These are phyloP conservation scores for Syzygium syzygioides DNA, from an alignment of 441 rosid genomes.

Conservation along the genomic window DNA sequence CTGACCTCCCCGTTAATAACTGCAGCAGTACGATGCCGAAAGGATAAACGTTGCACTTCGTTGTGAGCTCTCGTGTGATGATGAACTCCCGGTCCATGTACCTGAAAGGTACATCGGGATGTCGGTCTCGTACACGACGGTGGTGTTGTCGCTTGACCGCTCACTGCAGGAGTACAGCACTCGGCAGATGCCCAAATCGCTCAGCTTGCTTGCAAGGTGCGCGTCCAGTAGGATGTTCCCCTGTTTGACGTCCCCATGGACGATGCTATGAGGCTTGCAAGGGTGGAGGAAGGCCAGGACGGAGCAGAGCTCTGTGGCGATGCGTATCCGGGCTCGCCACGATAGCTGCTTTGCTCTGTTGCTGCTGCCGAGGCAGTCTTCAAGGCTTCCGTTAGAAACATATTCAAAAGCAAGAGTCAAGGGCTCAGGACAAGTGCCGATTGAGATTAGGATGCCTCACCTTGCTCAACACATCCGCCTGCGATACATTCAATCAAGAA, in stretches of 20 bases:
- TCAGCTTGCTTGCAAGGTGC: slow-evolving; percentile 63
- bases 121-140: slow-evolving; percentile 37
- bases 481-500: slow-evolving; percentile 14
- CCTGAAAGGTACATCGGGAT: slow-evolving; percentile 27
- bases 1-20: slow-evolving; percentile 67
- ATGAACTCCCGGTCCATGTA: slow-evolving; percentile 87
- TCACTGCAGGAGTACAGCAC: slow-evolving; percentile 21
- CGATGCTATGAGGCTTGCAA: slow-evolving; percentile 57
- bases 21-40: slow-evolving; percentile 75
- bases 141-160: slow-evolving; percentile 24
- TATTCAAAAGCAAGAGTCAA: slow-evolving; percentile 84
- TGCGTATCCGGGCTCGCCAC: slow-evolving; percentile 71
- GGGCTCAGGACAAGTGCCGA: slow-evolving; percentile 86
- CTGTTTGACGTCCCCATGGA: slow-evolving; percentile 89
- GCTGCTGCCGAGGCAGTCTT: slow-evolving; percentile 74
- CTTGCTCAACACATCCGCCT: slow-evolving; percentile 83
- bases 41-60: slow-evolving; percentile 79
- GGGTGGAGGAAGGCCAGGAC: slow-evolving; percentile 90
- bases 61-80: slow-evolving; percentile 66
- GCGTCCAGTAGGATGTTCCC: slow-evolving; percentile 76
- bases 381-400: slow-evolving; percentile 83
- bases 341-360: slow-evolving; percentile 72
- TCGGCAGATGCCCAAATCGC: slow-evolving; percentile 73
- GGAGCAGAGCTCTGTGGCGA: slow-evolving; percentile 77
- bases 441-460: slow-evolving; percentile 81